Base-by-base conservation (phyloP, 805 yeast genomes). In the Kluyveromyces starmeri region DNA sequence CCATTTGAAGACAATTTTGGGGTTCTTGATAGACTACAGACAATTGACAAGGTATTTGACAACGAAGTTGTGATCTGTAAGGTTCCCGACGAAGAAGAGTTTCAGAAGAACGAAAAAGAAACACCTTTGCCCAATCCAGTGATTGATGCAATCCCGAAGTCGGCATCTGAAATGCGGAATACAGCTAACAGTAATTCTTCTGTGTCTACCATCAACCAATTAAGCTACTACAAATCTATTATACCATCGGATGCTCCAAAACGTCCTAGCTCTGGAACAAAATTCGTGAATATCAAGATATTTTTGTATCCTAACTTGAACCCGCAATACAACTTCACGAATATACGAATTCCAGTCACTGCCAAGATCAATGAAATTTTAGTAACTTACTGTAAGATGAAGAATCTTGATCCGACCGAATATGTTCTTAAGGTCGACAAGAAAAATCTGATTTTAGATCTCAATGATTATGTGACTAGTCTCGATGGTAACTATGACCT, bases 1-100 rank as follows among this genome's bases (percentile, higher is more conserved):
- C 78, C 83, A 24, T 86, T 84, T 35, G 98, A 94, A 45, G 79
- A 73, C 22, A 83, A 85, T 34, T 88, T 92, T 62, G 97, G 97
- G 2, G 74, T 88, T 1, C 62, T 92, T 36, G 89, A 81, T 28
- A 64, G 96, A 43, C 67, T 72, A 0, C 65, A 88, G 35, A 47
- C 63, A 4, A 63, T 92, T 18, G 64, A 75, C 2, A 74, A 89
- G 0, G 83, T 85, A 53, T 83, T 85, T 16, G 79, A 77, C 36
- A 83, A 78, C 44, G 96, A 85, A 44, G 71, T 92, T 37, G 95
- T 94, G 0, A 52, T 92, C 9, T 78, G 85, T 34, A 62, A 56
- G 41, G 83, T 82, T 2, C 46, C 61, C 2, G 68, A 65, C n/a
- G 47, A 52, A 3, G 65, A 53, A 3, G 75, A 75, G 38, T 59